Conservation (phyloP, 441 rosid species). For the Gossypium schwendimanii region DNA sequence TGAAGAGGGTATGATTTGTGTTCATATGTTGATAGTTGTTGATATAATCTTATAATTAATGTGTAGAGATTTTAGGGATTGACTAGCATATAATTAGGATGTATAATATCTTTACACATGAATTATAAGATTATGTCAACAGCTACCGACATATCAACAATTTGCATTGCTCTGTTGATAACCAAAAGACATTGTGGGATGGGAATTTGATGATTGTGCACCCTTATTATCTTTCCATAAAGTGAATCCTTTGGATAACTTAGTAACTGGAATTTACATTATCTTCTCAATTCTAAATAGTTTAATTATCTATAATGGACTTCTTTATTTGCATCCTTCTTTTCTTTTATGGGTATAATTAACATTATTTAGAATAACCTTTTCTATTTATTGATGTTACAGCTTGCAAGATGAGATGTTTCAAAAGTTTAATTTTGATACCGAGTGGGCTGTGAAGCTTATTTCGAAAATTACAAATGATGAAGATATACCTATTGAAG, state of each 20-base stretch:
- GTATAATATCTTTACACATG: too few relatives aligned
- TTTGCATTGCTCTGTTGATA: too few relatives aligned
- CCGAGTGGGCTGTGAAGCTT: conserved; percentile 88
- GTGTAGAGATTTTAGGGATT: too few relatives aligned
- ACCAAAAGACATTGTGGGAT: background rate
- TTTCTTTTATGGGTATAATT: background rate
- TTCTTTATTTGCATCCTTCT: background rate
- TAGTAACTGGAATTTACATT: background rate
- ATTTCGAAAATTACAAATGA: conserved; percentile 78
- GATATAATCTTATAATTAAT: too few relatives aligned
- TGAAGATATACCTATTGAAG: conserved; percentile 88
- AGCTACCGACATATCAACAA: too few relatives aligned
- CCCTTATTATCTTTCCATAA: background rate
- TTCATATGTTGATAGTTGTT: too few relatives aligned
- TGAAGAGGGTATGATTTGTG: too few relatives aligned
- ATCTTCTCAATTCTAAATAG: background rate
- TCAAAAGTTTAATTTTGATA: conserved; percentile 89
- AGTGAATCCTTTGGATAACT: conserved; percentile 6
- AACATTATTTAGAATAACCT: background rate
- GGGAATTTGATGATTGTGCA: background rate
- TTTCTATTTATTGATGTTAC: conserved; percentile 17
- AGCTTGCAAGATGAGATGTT: conserved; percentile 99
- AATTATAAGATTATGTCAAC: too few relatives aligned
- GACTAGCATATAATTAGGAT: too few relatives aligned
- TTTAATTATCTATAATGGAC: background rate